These are phyloP conservation scores for Straminergon stramineum DNA, from an alignment of 225 moss, liverwort and hornwort genomes.

Conservation along the genomic window DNA sequence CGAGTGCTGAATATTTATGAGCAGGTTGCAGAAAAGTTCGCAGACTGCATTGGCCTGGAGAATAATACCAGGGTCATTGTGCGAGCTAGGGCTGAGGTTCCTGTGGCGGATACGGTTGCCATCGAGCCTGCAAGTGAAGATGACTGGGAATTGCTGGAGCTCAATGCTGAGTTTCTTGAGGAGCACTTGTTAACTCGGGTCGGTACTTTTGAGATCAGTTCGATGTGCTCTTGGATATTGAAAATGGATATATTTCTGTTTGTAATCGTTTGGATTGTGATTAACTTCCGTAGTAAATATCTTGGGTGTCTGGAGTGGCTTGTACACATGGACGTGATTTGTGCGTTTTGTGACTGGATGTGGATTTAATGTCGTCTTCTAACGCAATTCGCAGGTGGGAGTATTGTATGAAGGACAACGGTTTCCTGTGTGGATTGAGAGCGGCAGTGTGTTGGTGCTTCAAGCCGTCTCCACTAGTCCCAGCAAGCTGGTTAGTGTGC, in stretches of 20 bases:
- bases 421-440: conserved; percentile 95
- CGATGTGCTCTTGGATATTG: neutral
- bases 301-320: neutral
- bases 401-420: conserved; percentile 72
- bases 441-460: conserved; percentile 72
- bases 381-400: conserved; percentile 51
- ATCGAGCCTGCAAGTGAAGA: conserved; percentile 90
- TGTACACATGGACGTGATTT: neutral
- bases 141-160: conserved; percentile 98
- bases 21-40: conserved; percentile 77
- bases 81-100: conserved; percentile 63
- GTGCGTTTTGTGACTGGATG: neutral
- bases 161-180: conserved; percentile 94
- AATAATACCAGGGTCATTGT: conserved; percentile 59
- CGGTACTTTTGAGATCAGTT: neutral
- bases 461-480: conserved; percentile 79
- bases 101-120: conserved; percentile 63
- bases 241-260: neutral
- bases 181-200: conserved; percentile 83
- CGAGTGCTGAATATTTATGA: neutral
- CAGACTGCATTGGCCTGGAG: conserved; percentile 66
- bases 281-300: neutral
- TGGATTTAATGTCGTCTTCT: neutral
- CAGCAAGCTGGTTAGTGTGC: conserved; percentile 61
- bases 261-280: neutral